phyloP scores from a whole-genome alignment of 768 basidiomycete genomes.

The Psilocybe cubensis region DNA sequence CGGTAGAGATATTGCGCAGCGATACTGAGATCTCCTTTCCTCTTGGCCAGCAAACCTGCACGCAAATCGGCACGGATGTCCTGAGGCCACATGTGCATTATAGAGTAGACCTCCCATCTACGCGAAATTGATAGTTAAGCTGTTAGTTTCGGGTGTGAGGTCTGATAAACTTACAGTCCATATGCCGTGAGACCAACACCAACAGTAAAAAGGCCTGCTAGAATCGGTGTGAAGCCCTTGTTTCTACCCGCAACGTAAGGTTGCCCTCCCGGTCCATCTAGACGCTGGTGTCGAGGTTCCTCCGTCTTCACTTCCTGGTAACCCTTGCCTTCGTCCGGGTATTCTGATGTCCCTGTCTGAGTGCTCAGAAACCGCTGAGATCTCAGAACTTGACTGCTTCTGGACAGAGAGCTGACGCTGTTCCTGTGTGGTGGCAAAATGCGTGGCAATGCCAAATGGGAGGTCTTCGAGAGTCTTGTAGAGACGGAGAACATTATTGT shows the following conservation, averaged over 20 bases:
- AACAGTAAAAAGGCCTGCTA: slow-evolving; percentile 30
- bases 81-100: slow-evolving; percentile 68
- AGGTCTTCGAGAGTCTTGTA: no score
- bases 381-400: no score
- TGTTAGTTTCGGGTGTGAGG: background rate
- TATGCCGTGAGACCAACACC: slow-evolving; percentile 35
- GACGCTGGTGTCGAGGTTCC: background rate
- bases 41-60: slow-evolving; percentile 63
- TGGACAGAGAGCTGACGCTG: no score
- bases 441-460: no score
- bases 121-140: background rate
- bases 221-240: slow-evolving; percentile 20
- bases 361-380: no score
- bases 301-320: background rate
- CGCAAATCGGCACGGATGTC: slow-evolving; percentile 68
- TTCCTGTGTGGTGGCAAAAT: no score
- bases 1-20: slow-evolving; percentile 56
- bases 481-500: no score
- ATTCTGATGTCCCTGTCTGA: no score
- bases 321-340: no score
- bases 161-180: slow-evolving; percentile 30
- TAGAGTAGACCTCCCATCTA: slow-evolving; percentile 21
- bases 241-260: background rate
- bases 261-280: background rate
- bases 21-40: slow-evolving; percentile 54